These are phyloP conservation scores for Dioscorea alata DNA, from an alignment of 106 monocot genomes.

Conservation along the genomic window DNA sequence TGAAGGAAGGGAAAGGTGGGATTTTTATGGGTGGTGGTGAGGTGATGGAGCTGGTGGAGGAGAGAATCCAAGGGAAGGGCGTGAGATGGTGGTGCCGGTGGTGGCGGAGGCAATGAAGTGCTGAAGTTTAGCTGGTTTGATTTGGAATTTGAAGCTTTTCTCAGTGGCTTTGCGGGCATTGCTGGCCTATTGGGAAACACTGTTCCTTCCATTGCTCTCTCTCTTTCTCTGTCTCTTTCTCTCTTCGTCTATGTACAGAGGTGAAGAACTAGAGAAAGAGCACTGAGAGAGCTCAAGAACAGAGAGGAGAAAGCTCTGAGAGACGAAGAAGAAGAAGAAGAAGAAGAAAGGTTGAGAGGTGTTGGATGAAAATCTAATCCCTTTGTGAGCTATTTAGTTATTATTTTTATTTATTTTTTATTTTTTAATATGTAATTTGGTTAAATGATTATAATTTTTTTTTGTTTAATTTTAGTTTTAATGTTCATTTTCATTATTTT, in stretches of 20 bases:
- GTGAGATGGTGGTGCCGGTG: constrained; percentile 34
- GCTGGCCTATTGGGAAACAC: constrained; percentile 51
- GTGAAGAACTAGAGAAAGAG: too few species aligned
- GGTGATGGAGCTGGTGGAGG: constrained; percentile 50
- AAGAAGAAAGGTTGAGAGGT: constrained; percentile 3
- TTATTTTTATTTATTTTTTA: too few species aligned
- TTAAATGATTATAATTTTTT: too few species aligned
- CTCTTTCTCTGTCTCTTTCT: too few species aligned
- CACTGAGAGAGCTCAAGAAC: neutral
- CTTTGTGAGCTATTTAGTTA: neutral
- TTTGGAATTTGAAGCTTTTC: constrained; percentile 15
- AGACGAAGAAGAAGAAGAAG: too few species aligned
- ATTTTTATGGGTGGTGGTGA: constrained; percentile 4
- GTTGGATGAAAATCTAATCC: neutral
- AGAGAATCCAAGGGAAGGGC: constrained; percentile 67
- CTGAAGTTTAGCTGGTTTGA: constrained; percentile 42
- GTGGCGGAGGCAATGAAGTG: constrained; percentile 49
- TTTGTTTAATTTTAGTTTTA: too few species aligned
- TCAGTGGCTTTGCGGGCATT: constrained; percentile 30
- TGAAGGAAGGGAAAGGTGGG: constrained; percentile 3
- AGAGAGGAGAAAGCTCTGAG: too few species aligned
- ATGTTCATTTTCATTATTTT: too few species aligned
- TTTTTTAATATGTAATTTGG: too few species aligned
- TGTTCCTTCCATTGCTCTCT: constrained; percentile 47
- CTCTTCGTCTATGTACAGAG: too few species aligned